Evolutionary conservation across 108 stramenopile species (phyloP).

Genomic region (Bacterosira constricta): DNA sequence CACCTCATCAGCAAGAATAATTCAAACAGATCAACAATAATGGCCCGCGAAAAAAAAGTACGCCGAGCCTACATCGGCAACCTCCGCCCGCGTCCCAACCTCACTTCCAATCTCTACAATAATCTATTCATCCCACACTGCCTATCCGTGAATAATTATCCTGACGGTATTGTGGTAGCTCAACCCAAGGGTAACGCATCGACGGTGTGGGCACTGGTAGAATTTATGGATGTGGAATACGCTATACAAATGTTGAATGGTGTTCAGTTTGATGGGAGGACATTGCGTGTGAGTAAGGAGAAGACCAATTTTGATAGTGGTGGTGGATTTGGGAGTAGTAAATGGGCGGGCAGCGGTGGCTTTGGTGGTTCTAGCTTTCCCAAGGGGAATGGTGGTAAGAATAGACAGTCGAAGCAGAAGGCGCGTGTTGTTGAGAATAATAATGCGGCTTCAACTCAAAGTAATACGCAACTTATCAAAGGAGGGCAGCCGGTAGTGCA

Average conservation of each 20-base stretch:
- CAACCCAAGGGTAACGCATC: conserved; percentile 6
- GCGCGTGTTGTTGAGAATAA: neutral
- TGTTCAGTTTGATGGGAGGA: conserved; percentile 40
- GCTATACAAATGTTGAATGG: conserved; percentile 44
- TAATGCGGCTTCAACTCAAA: neutral
- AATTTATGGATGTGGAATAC: conserved; percentile 48
- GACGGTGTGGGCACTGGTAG: conserved; percentile 27
- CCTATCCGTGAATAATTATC: conserved; percentile 16
- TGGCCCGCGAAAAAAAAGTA: neutral
- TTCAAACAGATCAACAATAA: neutral
- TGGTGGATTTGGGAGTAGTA: conserved; percentile 36
- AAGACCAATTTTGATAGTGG: conserved; percentile 1
- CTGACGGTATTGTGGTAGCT: conserved; percentile 6
- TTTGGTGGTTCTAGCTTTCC: neutral
- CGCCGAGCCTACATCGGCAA: conserved; percentile 48
- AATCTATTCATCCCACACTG: conserved; percentile 28
- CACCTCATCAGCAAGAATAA: too few species aligned
- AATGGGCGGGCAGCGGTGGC: conserved; percentile 29
- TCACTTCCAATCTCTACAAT: conserved; percentile 15
- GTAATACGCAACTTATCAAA: neutral
- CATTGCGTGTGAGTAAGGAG: conserved; percentile 32
- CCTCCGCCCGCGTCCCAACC: conserved; percentile 43
- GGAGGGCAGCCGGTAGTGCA: neutral
- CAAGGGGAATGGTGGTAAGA: neutral
- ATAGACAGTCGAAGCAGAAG: neutral